Base-by-base conservation (phyloP, 2,329 filamentous ascomycete genomes). In the Epichloe baconii region DNA sequence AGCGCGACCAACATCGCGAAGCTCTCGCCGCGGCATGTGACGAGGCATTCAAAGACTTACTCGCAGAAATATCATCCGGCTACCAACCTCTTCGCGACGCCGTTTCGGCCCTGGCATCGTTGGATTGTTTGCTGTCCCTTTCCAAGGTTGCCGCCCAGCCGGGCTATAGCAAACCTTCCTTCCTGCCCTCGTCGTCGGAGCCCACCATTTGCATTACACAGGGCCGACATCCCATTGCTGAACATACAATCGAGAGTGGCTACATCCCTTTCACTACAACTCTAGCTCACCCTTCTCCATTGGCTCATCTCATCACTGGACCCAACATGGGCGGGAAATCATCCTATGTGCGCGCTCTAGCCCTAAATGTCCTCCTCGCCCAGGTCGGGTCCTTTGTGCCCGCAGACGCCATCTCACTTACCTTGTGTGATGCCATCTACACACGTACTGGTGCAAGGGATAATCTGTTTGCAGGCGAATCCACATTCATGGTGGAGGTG, bases 261-360 rank as follows among this genome's bases (percentile, higher is more conserved):
- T 98, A 97, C 68, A 95, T 98, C 52, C 91, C 93, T 45, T 98
- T 98, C 68, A 80, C 85, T 60, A 85, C 88, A 11, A 71, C 78
- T 2, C 78, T 97, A 45, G 76, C 80, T n/a, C 77, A 81, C 3
- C 76, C 80, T 1, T 64, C 73, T 0, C 78, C 81, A 0, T 77
- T 86, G 5, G 88, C 88, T 2, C 79, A 96, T 58, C 83, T 97
- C 51, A 84, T 98, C 60, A 98, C 93, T 0, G 93, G 93, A 0
- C 93, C 93, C 34, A 98, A 98, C 71, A 98, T 98, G 93, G 93
- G 93, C 61, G 93, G 93, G 52, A 98, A 98, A 65, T 95, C 88
- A n/a, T 93, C 86, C 52, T 98, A 95, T 66, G 91, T 98, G 21
- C 88, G 93, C 49, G 87, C 90, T 57, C 82, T 95, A 44, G 91